Base-by-base conservation (phyloP, 306 rosid genomes). In the Bauhinia variegata region DNA sequence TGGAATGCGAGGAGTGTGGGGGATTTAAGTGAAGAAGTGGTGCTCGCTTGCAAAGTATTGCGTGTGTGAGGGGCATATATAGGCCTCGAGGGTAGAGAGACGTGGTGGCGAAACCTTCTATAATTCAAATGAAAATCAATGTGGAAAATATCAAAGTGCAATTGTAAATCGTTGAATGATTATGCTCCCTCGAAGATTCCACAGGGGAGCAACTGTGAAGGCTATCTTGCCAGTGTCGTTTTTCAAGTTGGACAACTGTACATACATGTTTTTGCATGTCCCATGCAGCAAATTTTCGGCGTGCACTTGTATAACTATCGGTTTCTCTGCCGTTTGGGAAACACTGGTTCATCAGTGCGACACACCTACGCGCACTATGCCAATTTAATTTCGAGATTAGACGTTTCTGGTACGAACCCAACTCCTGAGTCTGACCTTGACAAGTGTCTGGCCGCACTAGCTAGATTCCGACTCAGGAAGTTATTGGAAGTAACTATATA, bases 351-450 rank as follows among this genome's bases (percentile, higher is more conserved):
- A 63, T 30, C 53, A 15, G 85, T 47, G 81, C 42, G n/a, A 37
- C 55, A 64, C 70, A 56, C 57, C 10, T 30, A 12, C 37, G 4
- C 16, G 73, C 80, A 86, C 75, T 30, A 41, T 48, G 47, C 17
- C 42, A 48, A 6, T 16, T n/a, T n/a, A n/a, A n/a, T n/a, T n/a
- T 23, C 32, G 8, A 50, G 87, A 88, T 37, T 48, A 75, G 86
- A 88, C 85, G 82, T 84, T 80, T 80, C 69, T 44, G 84, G 86
- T 68, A 47, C 11, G 49, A 83, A 66, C 18, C 75, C 82, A 83
- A 43, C 60, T 60, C 46, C 72, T 78, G 67, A 68, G 79, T 72
- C 77, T 5, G 11, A 13, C 18, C 13, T 36, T 58, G 8, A 19
- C 13, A 42, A 48, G 18, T 14, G 11, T 66, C 47, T 60, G 58